Evolutionary conservation across 1,139 yeast genomes (phyloP).

Genomic region (Kodamaea derodonti): DNA sequence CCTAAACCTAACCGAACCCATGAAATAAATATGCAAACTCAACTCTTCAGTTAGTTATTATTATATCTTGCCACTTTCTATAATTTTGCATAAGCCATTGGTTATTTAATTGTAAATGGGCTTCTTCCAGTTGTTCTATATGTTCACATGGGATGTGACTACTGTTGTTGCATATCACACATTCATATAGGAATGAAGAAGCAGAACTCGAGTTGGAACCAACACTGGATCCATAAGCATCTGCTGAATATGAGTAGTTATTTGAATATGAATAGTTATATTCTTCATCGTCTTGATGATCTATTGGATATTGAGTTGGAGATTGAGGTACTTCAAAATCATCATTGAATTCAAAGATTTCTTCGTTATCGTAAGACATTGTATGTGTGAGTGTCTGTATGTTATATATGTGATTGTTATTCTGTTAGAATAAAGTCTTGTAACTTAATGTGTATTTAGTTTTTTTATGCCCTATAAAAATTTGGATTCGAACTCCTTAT

Average conservation of each 20-base stretch:
- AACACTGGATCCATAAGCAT: conserved; percentile 3
- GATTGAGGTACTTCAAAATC: conserved; percentile 14
- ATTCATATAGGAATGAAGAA: conserved; percentile 16
- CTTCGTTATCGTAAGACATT: conserved; percentile 9
- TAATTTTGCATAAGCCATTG: conserved; percentile 18
- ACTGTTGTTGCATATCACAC: conserved; percentile 18
- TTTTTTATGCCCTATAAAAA: no score
- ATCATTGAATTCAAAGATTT: conserved; percentile 16
- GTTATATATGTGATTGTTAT: no score
- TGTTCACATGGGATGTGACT: conserved; percentile 15
- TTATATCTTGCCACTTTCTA: conserved; percentile 16
- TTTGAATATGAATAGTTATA: conserved; percentile 7
- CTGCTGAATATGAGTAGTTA: conserved; percentile 4
- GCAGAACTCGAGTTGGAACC: conserved; percentile 4
- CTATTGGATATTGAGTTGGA: conserved; percentile 12
- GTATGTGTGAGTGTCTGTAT: not conserved
- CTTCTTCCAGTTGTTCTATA: conserved; percentile 7
- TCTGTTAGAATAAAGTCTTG: no score
- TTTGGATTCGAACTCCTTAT: no score
- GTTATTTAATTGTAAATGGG: conserved; percentile 14
- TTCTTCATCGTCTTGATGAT: conserved; percentile 10
- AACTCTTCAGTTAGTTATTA: not conserved
- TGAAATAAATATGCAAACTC: not conserved
- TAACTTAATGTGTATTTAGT: no score
- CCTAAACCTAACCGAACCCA: not conserved